Evolutionary conservation across 1,284 basidiomycete species (phyloP).

Genomic region (Wolfiporia cocos): DNA sequence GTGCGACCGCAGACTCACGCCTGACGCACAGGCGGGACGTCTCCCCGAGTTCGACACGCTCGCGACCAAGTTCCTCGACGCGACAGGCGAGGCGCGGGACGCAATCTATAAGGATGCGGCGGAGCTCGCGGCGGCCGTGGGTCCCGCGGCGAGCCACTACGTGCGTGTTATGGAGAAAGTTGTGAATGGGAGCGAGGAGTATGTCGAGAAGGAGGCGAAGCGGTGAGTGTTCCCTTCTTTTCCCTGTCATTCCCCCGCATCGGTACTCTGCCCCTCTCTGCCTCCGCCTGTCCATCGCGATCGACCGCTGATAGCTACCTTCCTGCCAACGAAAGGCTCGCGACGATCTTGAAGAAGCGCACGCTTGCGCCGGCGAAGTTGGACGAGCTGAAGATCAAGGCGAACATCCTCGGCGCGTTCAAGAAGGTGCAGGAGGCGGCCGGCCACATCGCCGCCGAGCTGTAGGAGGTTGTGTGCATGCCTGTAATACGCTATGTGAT

Average conservation of each 20-base stretch:
- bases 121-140: conserved; percentile 37
- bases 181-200: conserved; percentile 63
- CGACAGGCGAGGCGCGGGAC: conserved; percentile 48
- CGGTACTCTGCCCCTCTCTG: neutral
- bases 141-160: conserved; percentile 74
- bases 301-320: neutral
- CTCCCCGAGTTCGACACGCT: conserved; percentile 74
- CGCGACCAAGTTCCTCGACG: conserved; percentile 73
- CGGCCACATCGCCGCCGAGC: conserved; percentile 4
- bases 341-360: conserved; percentile 68
- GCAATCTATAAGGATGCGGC: conserved; percentile 62
- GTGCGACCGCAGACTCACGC: neutral
- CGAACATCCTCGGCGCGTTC: conserved; percentile 82
- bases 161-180: conserved; percentile 90
- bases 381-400: conserved; percentile 92
- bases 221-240: conserved; percentile 46
- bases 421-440: conserved; percentile 38
- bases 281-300: neutral
- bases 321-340: conserved; percentile 53
- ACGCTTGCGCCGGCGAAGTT: conserved; percentile 73
- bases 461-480: conserved; percentile 4
- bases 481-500: neutral
- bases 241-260: neutral
- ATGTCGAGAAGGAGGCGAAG: conserved; percentile 82
- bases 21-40: conserved; percentile 63